phyloP scores from a whole-genome alignment of 2,329 filamentous ascomycete genomes.

The Monosporascus sp. region DNA sequence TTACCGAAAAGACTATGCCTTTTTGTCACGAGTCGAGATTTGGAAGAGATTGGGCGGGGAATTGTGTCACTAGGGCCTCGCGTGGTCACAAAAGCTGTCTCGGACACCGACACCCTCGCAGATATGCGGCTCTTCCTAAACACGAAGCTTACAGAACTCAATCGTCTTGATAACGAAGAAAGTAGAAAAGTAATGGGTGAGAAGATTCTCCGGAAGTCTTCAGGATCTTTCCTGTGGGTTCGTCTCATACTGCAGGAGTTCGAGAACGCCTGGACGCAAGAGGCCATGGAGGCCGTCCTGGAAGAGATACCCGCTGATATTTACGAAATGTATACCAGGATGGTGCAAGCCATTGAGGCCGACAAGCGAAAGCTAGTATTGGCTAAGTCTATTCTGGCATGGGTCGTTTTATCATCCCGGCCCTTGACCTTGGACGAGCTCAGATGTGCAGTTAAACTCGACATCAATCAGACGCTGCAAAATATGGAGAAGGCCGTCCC shows the following conservation, averaged over 20 bases:
- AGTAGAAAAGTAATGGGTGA: constrained; percentile 15
- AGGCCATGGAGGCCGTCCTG: constrained; percentile 22
- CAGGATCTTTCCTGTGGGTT: constrained; percentile 27
- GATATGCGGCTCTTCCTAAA: constrained; percentile 22
- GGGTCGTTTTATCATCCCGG: constrained; percentile 17
- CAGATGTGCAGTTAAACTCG: constrained; percentile 15
- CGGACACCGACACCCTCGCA: constrained; percentile 2
- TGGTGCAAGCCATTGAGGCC: constrained; percentile 16
- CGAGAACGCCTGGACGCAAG: constrained; percentile 20
- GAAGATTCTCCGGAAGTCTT: constrained; percentile 23
- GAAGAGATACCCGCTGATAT: constrained; percentile 21
- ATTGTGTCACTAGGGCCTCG: constrained; percentile 13
- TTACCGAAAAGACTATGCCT: constrained; percentile 18
- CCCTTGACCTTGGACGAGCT: constrained; percentile 20
- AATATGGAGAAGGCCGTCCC: constrained; percentile 22
- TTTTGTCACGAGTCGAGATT: constrained; percentile 23
- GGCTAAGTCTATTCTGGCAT: constrained; percentile 19
- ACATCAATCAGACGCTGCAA: constrained; percentile 19
- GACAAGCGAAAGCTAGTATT: constrained; percentile 14
- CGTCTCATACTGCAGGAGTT: constrained; percentile 26
- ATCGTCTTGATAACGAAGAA: constrained; percentile 3
- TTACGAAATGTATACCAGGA: constrained; percentile 19
- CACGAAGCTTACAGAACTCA: constrained; percentile 14
- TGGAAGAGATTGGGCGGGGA: constrained; percentile 21
- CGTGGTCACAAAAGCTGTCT: not conserved